Base-by-base conservation (phyloP, 1,284 basidiomycete genomes). In the Moniliella sp. region DNA sequence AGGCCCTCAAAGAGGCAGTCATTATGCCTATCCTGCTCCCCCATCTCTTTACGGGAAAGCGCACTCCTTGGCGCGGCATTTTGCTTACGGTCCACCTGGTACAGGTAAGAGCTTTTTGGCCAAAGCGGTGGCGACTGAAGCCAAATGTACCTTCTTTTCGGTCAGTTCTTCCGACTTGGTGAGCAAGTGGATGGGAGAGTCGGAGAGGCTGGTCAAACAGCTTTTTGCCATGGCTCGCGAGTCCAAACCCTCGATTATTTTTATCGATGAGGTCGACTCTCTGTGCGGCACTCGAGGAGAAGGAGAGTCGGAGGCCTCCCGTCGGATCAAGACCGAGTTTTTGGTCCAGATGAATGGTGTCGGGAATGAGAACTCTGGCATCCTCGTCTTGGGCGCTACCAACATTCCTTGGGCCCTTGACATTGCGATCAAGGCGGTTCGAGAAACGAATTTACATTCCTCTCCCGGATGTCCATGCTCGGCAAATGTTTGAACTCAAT, bases 181-280 rank as follows among this genome's bases (percentile, higher is more conserved):
- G 35, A 88, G 81, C 63, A 97, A 97, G 63, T 97, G 88, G 88
- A 91, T 94, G 68, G 88, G 88, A 45, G 88, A 97, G 64, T 86
- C 80, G 13, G 88, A 97, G 64, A 69, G 42, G 36, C 69, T 94
- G 41, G 88, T 97, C 31, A 88, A 84, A 63, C 83, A 94, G 60
- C 70, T 97, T 25, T 97, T 97, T 59, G 74, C 81, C 46, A 80
- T 97, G 71, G 91, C 88, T 1, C 73, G 88, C 39, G 88, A 97
- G 62, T 74, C 75, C 43, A 94, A 94, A 61, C 88, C 88, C 2
- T 75, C 84, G 3, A 97, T 97, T 63, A 94, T 97, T 61, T 97
- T 97, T 61, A 83, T 97, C 54, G 88, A 97, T 61, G 88, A 97
- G 60, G 82, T 97, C 27, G 88, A 97, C 63, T 93, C 86, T 11